Conservation (phyloP, 106 monocot species). For the Platanthera zijinensis region DNA sequence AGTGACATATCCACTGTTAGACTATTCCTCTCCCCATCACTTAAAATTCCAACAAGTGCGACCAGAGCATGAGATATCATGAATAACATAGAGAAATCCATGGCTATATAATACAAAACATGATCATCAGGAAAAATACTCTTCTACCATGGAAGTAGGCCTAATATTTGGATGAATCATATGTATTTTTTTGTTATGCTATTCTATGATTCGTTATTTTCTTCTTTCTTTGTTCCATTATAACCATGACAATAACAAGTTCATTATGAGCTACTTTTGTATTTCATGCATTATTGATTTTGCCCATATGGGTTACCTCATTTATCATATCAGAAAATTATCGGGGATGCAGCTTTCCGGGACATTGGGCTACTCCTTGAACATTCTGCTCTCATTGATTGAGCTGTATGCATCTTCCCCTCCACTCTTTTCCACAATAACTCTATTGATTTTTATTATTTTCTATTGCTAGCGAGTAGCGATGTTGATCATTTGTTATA, state of each 20-base stretch:
- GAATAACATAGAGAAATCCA: too few relatives aligned
- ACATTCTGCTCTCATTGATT: conserved; percentile 31
- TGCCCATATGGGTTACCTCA: not conserved
- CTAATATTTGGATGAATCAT: not conserved
- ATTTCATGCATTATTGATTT: not conserved
- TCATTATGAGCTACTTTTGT: not conserved
- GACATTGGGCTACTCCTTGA: conserved; percentile 43
- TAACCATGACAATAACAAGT: not conserved
- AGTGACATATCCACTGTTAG: too few relatives aligned
- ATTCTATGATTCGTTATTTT: not conserved
- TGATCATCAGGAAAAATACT: not conserved
- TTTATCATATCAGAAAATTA: conserved; percentile 32
- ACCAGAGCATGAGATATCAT: too few relatives aligned
- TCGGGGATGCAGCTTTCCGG: conserved; percentile 43
- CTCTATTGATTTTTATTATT: not conserved
- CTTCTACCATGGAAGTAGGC: not conserved
- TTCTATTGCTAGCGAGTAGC: conserved; percentile 5
- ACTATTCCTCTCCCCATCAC: too few relatives aligned
- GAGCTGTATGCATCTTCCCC: conserved; percentile 37
- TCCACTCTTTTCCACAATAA: not conserved
- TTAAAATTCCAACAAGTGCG: too few relatives aligned
- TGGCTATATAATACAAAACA: not conserved
- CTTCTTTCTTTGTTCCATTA: too few relatives aligned
- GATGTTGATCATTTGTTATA: not conserved
- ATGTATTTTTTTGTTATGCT: not conserved